phyloP scores from a whole-genome alignment of 805 yeast genomes.

The Zygosaccharomyces gambellarensis region DNA sequence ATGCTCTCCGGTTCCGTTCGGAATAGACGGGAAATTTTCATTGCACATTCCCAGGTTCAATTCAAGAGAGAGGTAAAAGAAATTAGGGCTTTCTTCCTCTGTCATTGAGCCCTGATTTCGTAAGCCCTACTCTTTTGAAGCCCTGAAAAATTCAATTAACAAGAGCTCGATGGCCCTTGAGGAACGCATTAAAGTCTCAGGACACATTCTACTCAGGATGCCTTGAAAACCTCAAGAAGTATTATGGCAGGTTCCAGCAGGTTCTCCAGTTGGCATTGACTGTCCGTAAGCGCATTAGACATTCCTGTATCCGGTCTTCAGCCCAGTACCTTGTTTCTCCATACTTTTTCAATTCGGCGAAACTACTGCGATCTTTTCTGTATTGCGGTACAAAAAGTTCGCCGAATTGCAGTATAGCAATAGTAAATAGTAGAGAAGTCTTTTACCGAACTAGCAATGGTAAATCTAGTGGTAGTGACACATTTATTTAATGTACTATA shows the following conservation, averaged over 20 bases:
- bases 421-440: not conserved
- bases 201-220: too few species aligned
- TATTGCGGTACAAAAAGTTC: not conserved
- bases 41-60: not conserved
- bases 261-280: too few species aligned
- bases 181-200: too few species aligned
- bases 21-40: not conserved
- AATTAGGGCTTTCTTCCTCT: too few species aligned
- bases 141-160: not conserved
- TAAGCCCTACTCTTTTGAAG: not conserved
- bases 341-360: not conserved
- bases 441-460: not conserved
- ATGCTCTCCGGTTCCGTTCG: not conserved
- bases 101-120: not conserved
- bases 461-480: not conserved
- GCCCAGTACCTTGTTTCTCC: not conserved
- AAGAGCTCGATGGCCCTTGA: too few species aligned
- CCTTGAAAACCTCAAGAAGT: too few species aligned
- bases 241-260: too few species aligned
- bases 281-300: not conserved
- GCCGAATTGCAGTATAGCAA: not conserved
- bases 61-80: not conserved
- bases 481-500: too few species aligned
- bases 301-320: not conserved
- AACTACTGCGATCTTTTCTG: not conserved